Evolutionary conservation across 2,329 filamentous ascomycete genomes (phyloP).

Genomic region (Alternaria conjuncta): DNA sequence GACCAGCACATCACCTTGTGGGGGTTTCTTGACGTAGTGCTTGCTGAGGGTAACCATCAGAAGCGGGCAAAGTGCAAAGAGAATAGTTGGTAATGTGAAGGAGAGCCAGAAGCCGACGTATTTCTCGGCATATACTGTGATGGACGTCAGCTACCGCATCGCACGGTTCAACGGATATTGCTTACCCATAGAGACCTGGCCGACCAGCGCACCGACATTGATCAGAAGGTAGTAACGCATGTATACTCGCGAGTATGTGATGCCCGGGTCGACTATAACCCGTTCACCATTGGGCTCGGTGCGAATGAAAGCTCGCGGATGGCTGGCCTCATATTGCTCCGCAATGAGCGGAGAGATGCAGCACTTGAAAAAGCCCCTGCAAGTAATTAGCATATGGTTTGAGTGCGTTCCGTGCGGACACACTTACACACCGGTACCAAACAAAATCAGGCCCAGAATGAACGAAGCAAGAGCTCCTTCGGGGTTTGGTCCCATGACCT

Average conservation of each 20-base stretch:
- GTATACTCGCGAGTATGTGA: conserved; percentile 70
- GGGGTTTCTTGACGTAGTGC: conserved; percentile 57
- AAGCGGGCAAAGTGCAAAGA: conserved; percentile 68
- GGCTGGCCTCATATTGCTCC: conserved; percentile 69
- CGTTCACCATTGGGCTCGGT: conserved; percentile 64
- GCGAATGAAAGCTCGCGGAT: conserved; percentile 55
- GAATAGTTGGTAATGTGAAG: conserved; percentile 67
- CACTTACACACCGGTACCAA: conserved; percentile 47
- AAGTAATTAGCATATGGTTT: not conserved
- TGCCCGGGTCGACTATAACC: conserved; percentile 71
- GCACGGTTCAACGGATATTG: not conserved
- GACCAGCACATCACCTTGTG: conserved; percentile 72
- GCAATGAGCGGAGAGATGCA: conserved; percentile 66
- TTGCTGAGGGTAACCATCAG: conserved; percentile 51
- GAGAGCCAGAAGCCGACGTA: conserved; percentile 77
- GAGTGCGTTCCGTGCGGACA: not conserved
- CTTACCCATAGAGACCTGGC: conserved; percentile 65
- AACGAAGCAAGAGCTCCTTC: conserved; percentile 55
- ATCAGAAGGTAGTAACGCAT: conserved; percentile 75
- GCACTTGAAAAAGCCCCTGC: conserved; percentile 50
- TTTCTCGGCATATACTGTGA: conserved; percentile 69
- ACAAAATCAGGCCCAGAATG: conserved; percentile 54
- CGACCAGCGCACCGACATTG: conserved; percentile 68
- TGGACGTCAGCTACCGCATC: not conserved
- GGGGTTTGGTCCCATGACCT: conserved; percentile 44